Base-by-base conservation (phyloP, 257 asterid species). In the Scutellaria barbata region DNA sequence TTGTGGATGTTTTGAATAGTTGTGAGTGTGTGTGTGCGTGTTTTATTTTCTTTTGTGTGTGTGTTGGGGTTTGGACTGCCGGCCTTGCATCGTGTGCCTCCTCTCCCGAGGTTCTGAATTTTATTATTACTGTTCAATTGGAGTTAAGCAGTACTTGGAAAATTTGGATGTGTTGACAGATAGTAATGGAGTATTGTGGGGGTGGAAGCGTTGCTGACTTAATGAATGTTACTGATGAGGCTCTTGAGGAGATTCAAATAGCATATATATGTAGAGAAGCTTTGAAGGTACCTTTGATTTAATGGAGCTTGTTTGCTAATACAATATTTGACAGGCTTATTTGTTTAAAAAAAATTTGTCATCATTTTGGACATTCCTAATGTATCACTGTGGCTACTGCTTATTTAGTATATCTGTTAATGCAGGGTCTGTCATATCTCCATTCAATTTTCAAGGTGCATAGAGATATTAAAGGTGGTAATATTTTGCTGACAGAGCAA, bases 171-270 rank as follows among this genome's bases (percentile, higher is more conserved):
- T 83, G n/a, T 71, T 83, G 83, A 75, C 98, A 94, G 98, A 94
- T 94, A 72, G 99, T 94, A 68, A 94, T 91, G 97, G 99, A 94
- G 84, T 91, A 94, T 74, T 94, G 99, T 80, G 99, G 97, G 59
- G 97, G 99, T 74, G 99, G 99, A 72, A 94, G 97, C 82, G 97
- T 94, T 74, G 95, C 99, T 74, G 99, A 92, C 84, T 85, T 94
- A 75, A 94, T 94, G 96, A 94, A 84, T 69, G 90, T 88, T 55
- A 89, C 91, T 5, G 96, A 94, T 7, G 97, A 89, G 77, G 67
- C 99, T 71, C 85, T 94, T 68, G 99, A 94, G 83, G 97, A 94
- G 87, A 75, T 53, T 80, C 99, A 94, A 73, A 94, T 94, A 80
- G 96, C 97, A 61, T 94, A 70, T 79, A 86, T 94, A 70, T 91